These are phyloP conservation scores for Hagleromyces aurorensis DNA, from an alignment of 805 yeast genomes.

Conservation along the genomic window DNA sequence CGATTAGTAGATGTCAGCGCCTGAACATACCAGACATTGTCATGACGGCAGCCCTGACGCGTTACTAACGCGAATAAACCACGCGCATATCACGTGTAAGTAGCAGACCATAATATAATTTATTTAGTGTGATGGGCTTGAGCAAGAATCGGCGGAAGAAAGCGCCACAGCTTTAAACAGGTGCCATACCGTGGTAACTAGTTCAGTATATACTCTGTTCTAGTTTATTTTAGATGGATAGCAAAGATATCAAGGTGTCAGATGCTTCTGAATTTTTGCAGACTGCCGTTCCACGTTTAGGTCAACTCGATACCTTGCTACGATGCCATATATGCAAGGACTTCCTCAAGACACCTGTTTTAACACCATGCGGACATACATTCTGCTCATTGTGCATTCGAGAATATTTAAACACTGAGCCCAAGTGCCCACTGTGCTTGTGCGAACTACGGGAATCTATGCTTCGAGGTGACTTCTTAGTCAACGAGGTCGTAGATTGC, in stretches of 20 bases:
- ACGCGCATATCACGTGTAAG: too few species aligned
- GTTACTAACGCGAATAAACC: too few species aligned
- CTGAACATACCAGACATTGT: too few species aligned
- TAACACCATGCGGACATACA: slow-evolving; percentile 80
- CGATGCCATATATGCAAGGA: slow-evolving; percentile 89
- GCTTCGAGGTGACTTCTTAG: slow-evolving; percentile 53
- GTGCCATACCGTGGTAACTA: too few species aligned
- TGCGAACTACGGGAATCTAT: slow-evolving; percentile 62
- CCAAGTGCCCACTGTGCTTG: slow-evolving; percentile 73
- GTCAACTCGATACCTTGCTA: slow-evolving; percentile 59
- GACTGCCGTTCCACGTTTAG: slow-evolving; percentile 47
- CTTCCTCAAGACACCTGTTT: slow-evolving; percentile 66
- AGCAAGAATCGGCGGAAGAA: too few species aligned
- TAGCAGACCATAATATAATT: too few species aligned
- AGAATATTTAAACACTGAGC: slow-evolving; percentile 50
- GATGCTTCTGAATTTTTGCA: slow-evolving; percentile 69
- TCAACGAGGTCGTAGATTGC: slow-evolving; percentile 64
- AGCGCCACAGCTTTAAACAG: too few species aligned
- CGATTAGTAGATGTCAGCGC: too few species aligned
- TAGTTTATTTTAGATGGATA: too few species aligned
- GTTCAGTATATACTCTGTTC: too few species aligned
- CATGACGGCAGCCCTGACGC: too few species aligned
- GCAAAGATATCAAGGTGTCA: slow-evolving; percentile 31
- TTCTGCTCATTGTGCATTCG: slow-evolving; percentile 86
- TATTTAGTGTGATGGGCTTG: too few species aligned